phyloP scores from a whole-genome alignment of 345 rosid species.

The Anastatica hierochuntica region DNA sequence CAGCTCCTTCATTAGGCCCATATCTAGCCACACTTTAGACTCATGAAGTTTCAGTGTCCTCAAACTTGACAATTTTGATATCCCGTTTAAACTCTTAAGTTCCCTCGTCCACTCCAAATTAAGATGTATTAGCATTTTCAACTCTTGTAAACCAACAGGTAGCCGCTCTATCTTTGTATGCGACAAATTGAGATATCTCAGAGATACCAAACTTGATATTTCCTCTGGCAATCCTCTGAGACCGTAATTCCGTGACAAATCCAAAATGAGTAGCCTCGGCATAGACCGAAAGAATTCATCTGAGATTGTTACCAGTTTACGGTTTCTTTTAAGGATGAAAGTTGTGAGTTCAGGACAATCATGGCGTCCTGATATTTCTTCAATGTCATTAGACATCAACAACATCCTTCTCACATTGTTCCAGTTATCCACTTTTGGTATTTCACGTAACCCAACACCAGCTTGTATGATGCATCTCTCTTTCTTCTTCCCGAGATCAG shows the following conservation, averaged over 20 bases:
- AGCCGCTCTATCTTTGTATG: neutral
- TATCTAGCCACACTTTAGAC: no score
- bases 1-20: no score
- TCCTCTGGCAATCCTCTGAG: neutral
- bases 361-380: neutral
- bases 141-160: neutral
- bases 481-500: no score
- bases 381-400: constrained; percentile 12
- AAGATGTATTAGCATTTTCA: constrained; percentile 2
- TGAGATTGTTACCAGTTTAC: neutral
- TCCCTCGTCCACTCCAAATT: neutral
- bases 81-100: neutral
- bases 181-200: constrained; percentile 19
- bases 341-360: constrained; percentile 17
- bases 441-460: no score
- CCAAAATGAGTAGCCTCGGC: constrained; percentile 24
- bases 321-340: constrained; percentile 9
- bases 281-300: no score
- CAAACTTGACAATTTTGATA: neutral
- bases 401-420: no score
- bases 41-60: neutral
- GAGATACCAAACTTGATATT: constrained; percentile 3
- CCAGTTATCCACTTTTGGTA: no score
- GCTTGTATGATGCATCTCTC: no score
- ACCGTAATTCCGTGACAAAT: constrained; percentile 7